These are phyloP conservation scores for Lolium perenne DNA, from an alignment of 176 grass and related monocot genomes.

Conservation along the genomic window DNA sequence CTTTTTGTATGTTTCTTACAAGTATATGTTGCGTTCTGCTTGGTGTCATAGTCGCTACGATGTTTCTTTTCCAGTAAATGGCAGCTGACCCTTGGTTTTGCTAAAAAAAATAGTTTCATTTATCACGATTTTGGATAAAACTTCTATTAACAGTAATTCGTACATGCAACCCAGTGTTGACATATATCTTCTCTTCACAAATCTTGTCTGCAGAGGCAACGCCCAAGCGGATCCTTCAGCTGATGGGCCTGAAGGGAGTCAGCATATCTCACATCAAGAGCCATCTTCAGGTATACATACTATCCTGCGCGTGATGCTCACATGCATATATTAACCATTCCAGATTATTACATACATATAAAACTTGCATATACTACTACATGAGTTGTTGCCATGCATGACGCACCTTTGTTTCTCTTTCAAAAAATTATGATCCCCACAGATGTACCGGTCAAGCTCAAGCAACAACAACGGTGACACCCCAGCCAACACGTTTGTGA, in stretches of 20 bases:
- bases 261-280: constrained; percentile 96
- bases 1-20: neutral
- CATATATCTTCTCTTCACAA: constrained; percentile 27
- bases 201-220: constrained; percentile 71
- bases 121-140: too few species aligned
- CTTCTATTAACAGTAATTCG: too few species aligned
- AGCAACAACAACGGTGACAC: constrained; percentile 22
- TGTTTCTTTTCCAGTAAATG: neutral
- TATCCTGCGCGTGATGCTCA: neutral
- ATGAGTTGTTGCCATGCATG: neutral
- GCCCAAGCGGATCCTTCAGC: constrained; percentile 84
- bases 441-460: constrained; percentile 80
- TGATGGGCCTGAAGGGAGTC: constrained; percentile 78
- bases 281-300: constrained; percentile 63
- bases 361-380: neutral
- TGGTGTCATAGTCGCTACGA: too few species aligned
- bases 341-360: neutral
- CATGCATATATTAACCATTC: neutral
- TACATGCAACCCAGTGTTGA: neutral
- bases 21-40: neutral
- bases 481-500: neutral
- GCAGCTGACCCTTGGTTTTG: too few species aligned
- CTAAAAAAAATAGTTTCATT: too few species aligned
- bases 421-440: neutral
- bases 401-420: neutral